Evolutionary conservation across 139 green algal species (phyloP).

Genomic region (Tetradesmus obliquus): DNA sequence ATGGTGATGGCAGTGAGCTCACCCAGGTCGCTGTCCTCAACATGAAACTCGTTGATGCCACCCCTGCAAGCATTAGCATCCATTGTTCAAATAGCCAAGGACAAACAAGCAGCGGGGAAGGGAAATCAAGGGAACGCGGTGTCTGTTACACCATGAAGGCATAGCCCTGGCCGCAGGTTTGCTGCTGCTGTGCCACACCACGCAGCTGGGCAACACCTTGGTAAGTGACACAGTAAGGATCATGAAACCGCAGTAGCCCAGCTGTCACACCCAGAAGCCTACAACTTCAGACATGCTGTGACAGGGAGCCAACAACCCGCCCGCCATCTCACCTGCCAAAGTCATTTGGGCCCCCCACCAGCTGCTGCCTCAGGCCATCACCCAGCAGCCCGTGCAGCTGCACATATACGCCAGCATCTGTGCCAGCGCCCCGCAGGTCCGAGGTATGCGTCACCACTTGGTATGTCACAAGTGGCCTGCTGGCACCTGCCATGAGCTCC

Average conservation of each 20-base stretch:
- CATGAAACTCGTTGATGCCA: neutral
- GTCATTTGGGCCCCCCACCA: neutral
- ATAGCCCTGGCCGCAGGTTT: no score
- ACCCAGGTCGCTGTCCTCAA: conserved; percentile 32
- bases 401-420: conserved; percentile 39
- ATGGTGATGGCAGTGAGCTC: conserved; percentile 40
- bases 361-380: conserved; percentile 12
- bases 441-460: conserved; percentile 51
- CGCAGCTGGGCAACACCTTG: no score
- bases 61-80: conserved; percentile 25
- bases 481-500: conserved; percentile 53
- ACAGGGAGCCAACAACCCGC: no score
- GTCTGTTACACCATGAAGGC: no score
- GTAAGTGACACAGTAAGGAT: neutral
- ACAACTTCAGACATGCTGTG: no score
- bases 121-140: no score
- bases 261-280: neutral
- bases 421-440: conserved; percentile 59
- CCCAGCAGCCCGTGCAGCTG: conserved; percentile 32
- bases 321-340: conserved; percentile 27
- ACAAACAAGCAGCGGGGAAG: neutral
- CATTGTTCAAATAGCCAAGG: neutral
- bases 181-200: no score
- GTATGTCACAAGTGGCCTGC: neutral
- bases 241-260: neutral